These are phyloP conservation scores for Cavenderia fasciculata DNA, from an alignment of 78 protist species.

Conservation along the genomic window DNA sequence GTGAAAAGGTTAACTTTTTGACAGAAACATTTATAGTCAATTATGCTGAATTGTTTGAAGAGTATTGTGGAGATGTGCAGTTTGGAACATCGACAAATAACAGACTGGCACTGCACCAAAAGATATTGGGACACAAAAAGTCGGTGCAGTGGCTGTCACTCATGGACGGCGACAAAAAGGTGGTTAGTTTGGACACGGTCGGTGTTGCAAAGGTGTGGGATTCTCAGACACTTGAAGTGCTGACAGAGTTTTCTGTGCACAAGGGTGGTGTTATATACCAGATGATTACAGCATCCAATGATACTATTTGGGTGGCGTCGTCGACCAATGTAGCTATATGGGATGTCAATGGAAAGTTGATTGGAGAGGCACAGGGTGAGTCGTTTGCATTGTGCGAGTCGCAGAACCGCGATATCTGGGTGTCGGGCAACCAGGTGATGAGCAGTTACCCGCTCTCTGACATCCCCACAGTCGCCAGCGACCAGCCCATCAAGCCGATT, in stretches of 20 bases:
- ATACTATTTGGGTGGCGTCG: constrained; percentile 45
- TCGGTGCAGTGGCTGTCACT: constrained; percentile 52
- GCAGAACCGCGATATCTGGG: constrained; percentile 57
- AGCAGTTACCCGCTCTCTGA: constrained; percentile 5
- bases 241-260: background rate
- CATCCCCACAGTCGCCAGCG: background rate
- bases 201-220: constrained; percentile 52
- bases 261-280: constrained; percentile 33
- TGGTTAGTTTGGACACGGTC: constrained; percentile 20
- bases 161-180: constrained; percentile 1
- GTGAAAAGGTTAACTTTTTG: constrained; percentile 47
- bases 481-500: background rate
- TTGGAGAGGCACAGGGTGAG: constrained; percentile 49
- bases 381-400: constrained; percentile 25
- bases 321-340: constrained; percentile 4
- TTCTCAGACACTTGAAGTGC: constrained; percentile 5
- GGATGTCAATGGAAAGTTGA: constrained; percentile 25
- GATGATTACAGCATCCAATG: constrained; percentile 19
- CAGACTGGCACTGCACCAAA: background rate
- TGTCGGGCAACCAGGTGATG: constrained; percentile 27
- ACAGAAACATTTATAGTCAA: constrained; percentile 23
- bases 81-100: background rate
- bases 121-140: constrained; percentile 56
- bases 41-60: constrained; percentile 34
- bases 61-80: too few relatives aligned